Evolutionary conservation across 495 filamentous ascomycete species (phyloP).

Genomic region (Trichoderma virens): DNA sequence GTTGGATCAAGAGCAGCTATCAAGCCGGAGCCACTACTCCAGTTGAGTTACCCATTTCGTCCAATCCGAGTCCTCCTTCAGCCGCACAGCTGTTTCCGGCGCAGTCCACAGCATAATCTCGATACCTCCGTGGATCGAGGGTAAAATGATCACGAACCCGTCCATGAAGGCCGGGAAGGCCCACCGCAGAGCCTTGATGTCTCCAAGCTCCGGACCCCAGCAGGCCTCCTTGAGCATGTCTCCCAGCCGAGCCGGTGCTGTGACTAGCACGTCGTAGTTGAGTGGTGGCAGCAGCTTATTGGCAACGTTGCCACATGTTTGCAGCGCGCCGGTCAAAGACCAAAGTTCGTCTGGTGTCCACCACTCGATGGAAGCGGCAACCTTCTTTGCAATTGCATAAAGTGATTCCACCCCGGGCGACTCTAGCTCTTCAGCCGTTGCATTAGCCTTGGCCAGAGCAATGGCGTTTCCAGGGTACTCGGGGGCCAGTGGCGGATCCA

Average conservation of each 20-base stretch:
- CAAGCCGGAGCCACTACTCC: background rate
- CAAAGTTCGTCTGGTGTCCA: conserved; percentile 10
- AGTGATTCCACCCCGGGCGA: background rate
- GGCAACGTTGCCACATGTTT: background rate
- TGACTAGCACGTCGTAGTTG: conserved; percentile 11
- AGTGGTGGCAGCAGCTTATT: conserved; percentile 11
- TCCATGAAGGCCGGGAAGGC: conserved; percentile 12
- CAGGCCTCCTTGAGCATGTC: conserved; percentile 2
- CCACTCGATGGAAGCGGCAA: conserved; percentile 9
- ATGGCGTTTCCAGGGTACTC: conserved; percentile 12
- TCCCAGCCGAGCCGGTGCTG: conserved; percentile 1
- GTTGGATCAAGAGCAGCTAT: too few relatives aligned
- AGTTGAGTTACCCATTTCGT: conserved; percentile 10
- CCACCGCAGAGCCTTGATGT: conserved; percentile 9
- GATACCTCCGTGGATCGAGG: conserved; percentile 8
- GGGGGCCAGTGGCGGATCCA: conserved; percentile 8
- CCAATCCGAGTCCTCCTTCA: conserved; percentile 9
- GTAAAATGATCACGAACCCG: conserved; percentile 8
- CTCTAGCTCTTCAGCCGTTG: conserved; percentile 12
- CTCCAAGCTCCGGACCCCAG: conserved; percentile 9
- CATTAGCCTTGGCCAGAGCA: conserved; percentile 8
- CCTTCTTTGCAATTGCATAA: conserved; percentile 10
- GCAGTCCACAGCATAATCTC: conserved; percentile 12
- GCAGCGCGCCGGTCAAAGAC: conserved; percentile 6
- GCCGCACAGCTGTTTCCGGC: conserved; percentile 7